Evolutionary conservation across 163 green algal genomes (phyloP), one percentile per base, ranked within the genome.

Genomic region (Scenedesmus sp.): DNA sequence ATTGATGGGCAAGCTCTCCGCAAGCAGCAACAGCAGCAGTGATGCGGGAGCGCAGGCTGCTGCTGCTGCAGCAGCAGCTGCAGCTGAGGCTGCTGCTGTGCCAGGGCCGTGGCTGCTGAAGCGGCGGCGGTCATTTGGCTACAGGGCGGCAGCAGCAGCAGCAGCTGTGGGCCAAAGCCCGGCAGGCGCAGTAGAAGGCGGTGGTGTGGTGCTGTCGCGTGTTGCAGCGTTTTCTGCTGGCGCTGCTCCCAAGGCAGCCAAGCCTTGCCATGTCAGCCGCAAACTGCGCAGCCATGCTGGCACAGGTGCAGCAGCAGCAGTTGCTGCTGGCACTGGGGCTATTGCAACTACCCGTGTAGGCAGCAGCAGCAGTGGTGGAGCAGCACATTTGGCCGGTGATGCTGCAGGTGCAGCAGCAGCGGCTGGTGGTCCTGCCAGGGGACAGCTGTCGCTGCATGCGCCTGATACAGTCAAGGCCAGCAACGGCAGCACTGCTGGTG

Each of bases 21-120:
- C 70, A 7, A 79, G 81, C 81, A 86, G 54, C 81, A 86, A n/a
- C 52, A 62, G 18, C 52, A 86, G 54, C 54, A n/a, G 79, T 59
- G 34, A 46, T 46, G 34, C 34, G 34, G 34, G 34, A 59, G 79
- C 15, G 57, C 34, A n/a, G 1, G 52, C 77, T 59, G 18, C 2
- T 64, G 55, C 6, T 64, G 20, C 13, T 64, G 81, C 18, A 1
- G 70, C 23, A 52, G 70, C 23, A 79, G 70, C 70, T 52, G 66
- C 18, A 26, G 18, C 66, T 9, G 70, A 5, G 2, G 70, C 46
- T 16, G 70, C 70, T 10, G 23, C 20, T 52, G 70, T 79, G 70
- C 20, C 70, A 79, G 70, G 70, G 23, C 70, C 70, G 5, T 79
- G 70, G 70, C 70, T 79, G 4, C 23, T 79, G 23, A 79, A 79